Percentiles rank a stretch among this genome's conserved stretches.
These are phyloP conservation scores for Coleophoma crateriformis DNA, from an alignment of 2,329 filamentous ascomycete genomes.

Conservation along the genomic window DNA sequence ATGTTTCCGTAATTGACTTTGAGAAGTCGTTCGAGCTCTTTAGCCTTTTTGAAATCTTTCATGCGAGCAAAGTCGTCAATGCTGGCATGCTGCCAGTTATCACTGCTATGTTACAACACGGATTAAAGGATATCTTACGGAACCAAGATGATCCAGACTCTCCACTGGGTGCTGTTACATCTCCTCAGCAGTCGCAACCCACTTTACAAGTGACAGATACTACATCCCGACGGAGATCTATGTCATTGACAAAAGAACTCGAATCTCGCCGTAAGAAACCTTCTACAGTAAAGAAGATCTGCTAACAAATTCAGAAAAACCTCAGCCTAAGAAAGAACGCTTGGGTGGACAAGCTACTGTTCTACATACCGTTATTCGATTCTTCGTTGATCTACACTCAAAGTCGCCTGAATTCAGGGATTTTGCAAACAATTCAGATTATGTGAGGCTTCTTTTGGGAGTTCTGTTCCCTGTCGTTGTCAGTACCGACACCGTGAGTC, in stretches of 20 bases:
- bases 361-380: slow-evolving; percentile 71
- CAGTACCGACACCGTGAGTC: slow-evolving; percentile 74
- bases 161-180: slow-evolving; percentile 28
- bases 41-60: slow-evolving; percentile 70
- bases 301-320: slow-evolving; percentile 27
- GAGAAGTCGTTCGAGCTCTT: slow-evolving; percentile 69
- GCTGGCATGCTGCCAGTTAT: slow-evolving; percentile 78
- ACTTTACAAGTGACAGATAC: slow-evolving; percentile 17
- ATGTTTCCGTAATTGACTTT: slow-evolving; percentile 70
- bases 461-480: slow-evolving; percentile 86
- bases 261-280: slow-evolving; percentile 43
- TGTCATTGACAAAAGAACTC: slow-evolving; percentile 59
- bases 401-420: slow-evolving; percentile 75
- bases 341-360: slow-evolving; percentile 57
- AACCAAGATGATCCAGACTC: slow-evolving; percentile 56
- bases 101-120: slow-evolving; percentile 80
- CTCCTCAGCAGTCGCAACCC: slow-evolving; percentile 11
- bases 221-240: slow-evolving; percentile 41
- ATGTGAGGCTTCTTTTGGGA: slow-evolving; percentile 71
- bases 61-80: slow-evolving; percentile 61
- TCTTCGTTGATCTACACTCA: slow-evolving; percentile 73
- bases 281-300: not conserved
- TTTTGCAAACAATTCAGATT: slow-evolving; percentile 74
- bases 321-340: slow-evolving; percentile 39
- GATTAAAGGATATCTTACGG: slow-evolving; percentile 64